Base-by-base conservation (phyloP, 176 grass and related monocot species). In the Metroxylon sagu region DNA sequence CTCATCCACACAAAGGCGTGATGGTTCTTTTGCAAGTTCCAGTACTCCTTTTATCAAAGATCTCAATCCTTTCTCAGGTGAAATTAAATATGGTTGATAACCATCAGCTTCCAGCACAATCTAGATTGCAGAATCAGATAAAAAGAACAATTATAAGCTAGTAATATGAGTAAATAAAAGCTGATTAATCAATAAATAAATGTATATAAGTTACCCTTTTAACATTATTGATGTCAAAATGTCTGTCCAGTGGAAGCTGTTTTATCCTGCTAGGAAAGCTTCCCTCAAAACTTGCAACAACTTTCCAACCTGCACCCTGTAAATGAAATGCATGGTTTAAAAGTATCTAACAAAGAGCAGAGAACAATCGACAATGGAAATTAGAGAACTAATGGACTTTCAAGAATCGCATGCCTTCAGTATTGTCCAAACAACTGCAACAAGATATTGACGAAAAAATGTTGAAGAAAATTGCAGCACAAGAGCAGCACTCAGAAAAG, bases 171-270 rank as follows among this genome's bases (percentile, higher is more conserved):
- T 62, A 72, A 35, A 35, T 51, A 48, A 10, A 71, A 76, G 30
- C 62, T 73, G 8, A 43, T 43, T 14, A 12, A 43, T 43, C 3
- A 12, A 43, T 43, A 43, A 43, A 43, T 43, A 43, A 14, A 43
- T 43, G 10, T 10, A 43, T 43, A 43, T 43, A 43, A 43, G 35
- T 10, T 95, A 95, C 89, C 81, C 78, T 88, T 85, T 85, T 95
- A 19, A 95, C 81, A 82, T 95, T 95, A 58, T 95, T 95, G 57
- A 95, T 95, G 67, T 88, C 89, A 62, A 95, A 95, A 88, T 95
- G 84, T 68, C 76, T 83, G 61, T 94, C 89, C 50, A 88, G 28
- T 51, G 74, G 89, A 51, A 94, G 80, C 62, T 94, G 80, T 71
- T 88, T 88, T 60, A 94, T 84, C 71, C 80, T 94, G 26, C 71